phyloP scores from a whole-genome alignment of 2,329 filamentous ascomycete genomes.

The Fusarium sp. region DNA sequence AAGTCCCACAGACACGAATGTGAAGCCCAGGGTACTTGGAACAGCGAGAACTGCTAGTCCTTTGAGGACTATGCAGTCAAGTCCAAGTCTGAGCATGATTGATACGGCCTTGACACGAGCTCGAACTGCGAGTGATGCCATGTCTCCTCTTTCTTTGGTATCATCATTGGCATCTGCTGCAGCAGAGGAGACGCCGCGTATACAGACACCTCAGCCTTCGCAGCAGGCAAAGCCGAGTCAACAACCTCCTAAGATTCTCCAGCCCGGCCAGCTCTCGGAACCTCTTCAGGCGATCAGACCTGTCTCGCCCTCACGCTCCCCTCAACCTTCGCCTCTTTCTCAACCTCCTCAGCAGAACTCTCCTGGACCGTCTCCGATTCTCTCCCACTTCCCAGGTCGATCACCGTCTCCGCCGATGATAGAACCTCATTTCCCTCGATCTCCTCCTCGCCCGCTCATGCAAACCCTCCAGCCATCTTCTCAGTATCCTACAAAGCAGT shows the following conservation, averaged over 20 bases:
- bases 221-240: slow-evolving; percentile 18
- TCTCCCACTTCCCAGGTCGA: slow-evolving; percentile 15
- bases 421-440: slow-evolving; percentile 2
- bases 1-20: slow-evolving; percentile 31
- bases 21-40: slow-evolving; percentile 25
- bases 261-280: slow-evolving; percentile 26
- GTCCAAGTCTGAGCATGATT: slow-evolving; percentile 33
- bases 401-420: not conserved
- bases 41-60: slow-evolving; percentile 38
- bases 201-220: slow-evolving; percentile 23
- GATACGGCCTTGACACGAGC: slow-evolving; percentile 31
- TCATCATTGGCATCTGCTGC: slow-evolving; percentile 19
- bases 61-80: slow-evolving; percentile 39
- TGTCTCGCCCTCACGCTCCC: slow-evolving; percentile 27
- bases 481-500: slow-evolving; percentile 18
- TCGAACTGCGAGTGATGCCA: slow-evolving; percentile 38
- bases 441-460: not conserved
- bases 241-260: slow-evolving; percentile 24
- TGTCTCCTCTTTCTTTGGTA: slow-evolving; percentile 34
- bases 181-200: slow-evolving; percentile 21
- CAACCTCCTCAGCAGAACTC: slow-evolving; percentile 31
- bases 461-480: slow-evolving; percentile 8
- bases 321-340: slow-evolving; percentile 30
- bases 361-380: slow-evolving; percentile 21
- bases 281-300: slow-evolving; percentile 16